Evolutionary conservation across 768 basidiomycete genomes (phyloP).

Genomic region (Leccinum rimulosum): DNA sequence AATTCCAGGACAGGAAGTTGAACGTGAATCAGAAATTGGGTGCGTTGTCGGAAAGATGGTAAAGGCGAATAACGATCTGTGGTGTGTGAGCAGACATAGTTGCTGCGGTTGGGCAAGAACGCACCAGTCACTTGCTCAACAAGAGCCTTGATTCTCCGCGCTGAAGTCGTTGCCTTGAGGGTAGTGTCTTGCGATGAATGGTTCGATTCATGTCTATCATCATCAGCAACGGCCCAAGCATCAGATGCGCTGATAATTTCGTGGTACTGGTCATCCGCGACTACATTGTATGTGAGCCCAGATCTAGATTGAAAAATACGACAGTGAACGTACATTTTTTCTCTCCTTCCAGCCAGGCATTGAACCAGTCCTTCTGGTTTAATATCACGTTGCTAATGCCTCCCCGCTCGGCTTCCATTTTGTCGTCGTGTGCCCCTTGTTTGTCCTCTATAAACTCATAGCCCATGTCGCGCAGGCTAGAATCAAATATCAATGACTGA

Average conservation of each 20-base stretch:
- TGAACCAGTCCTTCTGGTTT: constrained; percentile 85
- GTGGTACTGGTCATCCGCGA: constrained; percentile 84
- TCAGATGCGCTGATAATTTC: constrained; percentile 77
- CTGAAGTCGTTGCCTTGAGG: constrained; percentile 75
- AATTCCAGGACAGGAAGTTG: constrained; percentile 82
- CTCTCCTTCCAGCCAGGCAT: constrained; percentile 87
- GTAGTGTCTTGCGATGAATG: constrained; percentile 30
- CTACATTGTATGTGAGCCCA: constrained; percentile 39
- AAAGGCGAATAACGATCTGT: constrained; percentile 89
- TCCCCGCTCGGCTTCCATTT: constrained; percentile 48
- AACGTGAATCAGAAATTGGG: constrained; percentile 78
- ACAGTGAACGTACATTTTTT: constrained; percentile 64
- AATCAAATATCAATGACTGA: constrained; percentile 87
- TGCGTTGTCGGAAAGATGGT: constrained; percentile 72
- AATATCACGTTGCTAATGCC: constrained; percentile 83
- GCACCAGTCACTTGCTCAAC: constrained; percentile 90
- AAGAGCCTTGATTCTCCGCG: constrained; percentile 77
- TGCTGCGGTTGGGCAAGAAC: constrained; percentile 12
- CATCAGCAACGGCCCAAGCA: constrained; percentile 83
- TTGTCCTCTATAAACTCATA: constrained; percentile 48
- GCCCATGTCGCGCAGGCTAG: constrained; percentile 67
- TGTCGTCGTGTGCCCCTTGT: constrained; percentile 14
- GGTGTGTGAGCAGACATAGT: neutral
- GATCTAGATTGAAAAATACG: neutral
- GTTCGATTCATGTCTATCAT: constrained; percentile 46